Conservation (phyloP, 768 basidiomycete genomes). For the Lyophyllum decastes region DNA sequence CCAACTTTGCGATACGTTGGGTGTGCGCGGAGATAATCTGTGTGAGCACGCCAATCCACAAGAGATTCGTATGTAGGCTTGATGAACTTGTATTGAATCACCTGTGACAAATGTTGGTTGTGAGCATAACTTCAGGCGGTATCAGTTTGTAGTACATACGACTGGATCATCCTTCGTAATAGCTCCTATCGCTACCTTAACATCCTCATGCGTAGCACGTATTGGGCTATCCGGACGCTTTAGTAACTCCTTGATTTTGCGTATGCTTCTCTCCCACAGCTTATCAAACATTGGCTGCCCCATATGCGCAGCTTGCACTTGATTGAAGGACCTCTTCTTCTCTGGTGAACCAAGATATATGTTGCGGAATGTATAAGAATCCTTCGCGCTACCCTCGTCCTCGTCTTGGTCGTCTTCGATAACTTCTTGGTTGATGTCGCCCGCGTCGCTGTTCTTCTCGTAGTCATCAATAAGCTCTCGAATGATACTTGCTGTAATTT, state of each 20-base stretch:
- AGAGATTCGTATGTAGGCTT: conserved; percentile 2
- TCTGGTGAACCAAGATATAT: conserved; percentile 8
- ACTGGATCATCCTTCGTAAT: no score
- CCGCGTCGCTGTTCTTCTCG: no score
- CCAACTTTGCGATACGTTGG: background rate
- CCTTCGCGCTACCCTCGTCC: background rate
- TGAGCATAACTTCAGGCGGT: background rate
- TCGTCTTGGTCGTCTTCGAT: background rate
- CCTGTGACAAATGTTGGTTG: background rate
- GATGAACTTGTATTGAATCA: background rate
- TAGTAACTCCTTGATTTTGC: background rate
- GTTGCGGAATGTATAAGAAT: background rate
- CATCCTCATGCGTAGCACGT: background rate
- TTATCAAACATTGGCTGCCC: no score
- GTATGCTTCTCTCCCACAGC: no score
- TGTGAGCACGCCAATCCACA: conserved; percentile 1
- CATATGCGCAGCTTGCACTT: no score
- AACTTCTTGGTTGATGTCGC: no score
- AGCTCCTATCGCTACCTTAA: background rate
- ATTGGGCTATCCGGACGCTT: background rate
- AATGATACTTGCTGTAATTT: no score
- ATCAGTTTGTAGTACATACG: no score
- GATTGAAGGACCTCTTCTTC: no score
- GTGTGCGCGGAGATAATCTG: background rate
- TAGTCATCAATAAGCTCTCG: no score